These are phyloP conservation scores for Digitaria exilis DNA, from an alignment of 202 grass and related monocot genomes.

Conservation along the genomic window DNA sequence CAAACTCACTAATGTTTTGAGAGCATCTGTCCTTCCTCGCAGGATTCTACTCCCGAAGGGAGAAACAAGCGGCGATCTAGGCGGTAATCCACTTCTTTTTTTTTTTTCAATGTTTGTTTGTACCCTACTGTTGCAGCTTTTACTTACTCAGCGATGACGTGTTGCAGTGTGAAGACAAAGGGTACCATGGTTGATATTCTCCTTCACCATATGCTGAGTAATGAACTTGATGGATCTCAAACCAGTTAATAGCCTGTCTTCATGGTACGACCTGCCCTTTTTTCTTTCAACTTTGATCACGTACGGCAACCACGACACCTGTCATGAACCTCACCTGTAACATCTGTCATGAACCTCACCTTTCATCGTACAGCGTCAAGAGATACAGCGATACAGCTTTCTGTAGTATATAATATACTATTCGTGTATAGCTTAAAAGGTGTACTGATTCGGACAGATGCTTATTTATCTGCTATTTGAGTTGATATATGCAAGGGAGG, in stretches of 20 bases:
- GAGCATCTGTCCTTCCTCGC: conserved; percentile 6
- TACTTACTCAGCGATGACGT: conserved; percentile 27
- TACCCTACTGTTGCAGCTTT: conserved; percentile 17
- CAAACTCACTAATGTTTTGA: conserved; percentile 5
- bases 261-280: conserved; percentile 30
- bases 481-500: neutral
- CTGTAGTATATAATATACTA: neutral
- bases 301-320: neutral
- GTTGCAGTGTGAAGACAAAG: conserved; percentile 63
- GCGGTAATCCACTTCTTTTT: conserved; percentile 60
- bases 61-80: conserved; percentile 43
- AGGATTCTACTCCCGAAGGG: conserved; percentile 43
- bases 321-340: neutral
- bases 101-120: neutral
- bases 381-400: too few species aligned
- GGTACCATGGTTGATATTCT: conserved; percentile 84
- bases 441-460: neutral
- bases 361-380: neutral
- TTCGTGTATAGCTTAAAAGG: conserved; percentile 20
- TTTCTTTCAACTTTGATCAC: neutral
- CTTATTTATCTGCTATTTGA: conserved; percentile 12
- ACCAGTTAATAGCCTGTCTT: conserved; percentile 46
- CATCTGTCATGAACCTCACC: too few species aligned
- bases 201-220: conserved; percentile 89
- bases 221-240: conserved; percentile 72